Conservation (phyloP, 371 early-diverging fungal genomes). For the Saksenaea oblongispora region DNA sequence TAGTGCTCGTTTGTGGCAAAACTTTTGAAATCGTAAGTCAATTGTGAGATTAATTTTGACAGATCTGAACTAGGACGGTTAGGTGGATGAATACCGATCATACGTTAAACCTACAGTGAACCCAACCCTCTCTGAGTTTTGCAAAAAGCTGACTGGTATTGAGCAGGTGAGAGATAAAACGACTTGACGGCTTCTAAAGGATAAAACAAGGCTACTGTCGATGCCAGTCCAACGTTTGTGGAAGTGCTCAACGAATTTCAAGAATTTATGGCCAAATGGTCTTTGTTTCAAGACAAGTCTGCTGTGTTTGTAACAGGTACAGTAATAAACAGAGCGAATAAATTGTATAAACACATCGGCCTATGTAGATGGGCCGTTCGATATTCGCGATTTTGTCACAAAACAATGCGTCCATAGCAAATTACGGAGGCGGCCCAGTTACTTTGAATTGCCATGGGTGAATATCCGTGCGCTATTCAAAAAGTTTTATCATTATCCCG, state of each 20-base stretch:
- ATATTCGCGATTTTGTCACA: constrained; percentile 78
- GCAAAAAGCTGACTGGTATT: constrained; percentile 76
- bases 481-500: constrained; percentile 47
- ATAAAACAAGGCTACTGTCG: constrained; percentile 52
- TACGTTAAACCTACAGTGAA: constrained; percentile 71
- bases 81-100: constrained; percentile 73
- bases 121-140: constrained; percentile 72
- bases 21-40: constrained; percentile 57
- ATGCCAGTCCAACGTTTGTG: constrained; percentile 55
- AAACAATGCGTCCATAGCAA: constrained; percentile 61
- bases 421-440: constrained; percentile 45
- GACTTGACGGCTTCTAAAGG: background rate
- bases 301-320: constrained; percentile 49
- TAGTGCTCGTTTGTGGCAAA: constrained; percentile 65
- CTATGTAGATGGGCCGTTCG: constrained; percentile 77
- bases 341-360: constrained; percentile 2
- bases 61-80: background rate
- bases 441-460: constrained; percentile 61
- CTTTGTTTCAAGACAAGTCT: constrained; percentile 51
- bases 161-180: constrained; percentile 36
- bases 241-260: constrained; percentile 45
- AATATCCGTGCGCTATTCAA: constrained; percentile 59
- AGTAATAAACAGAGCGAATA: background rate
- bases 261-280: constrained; percentile 42
- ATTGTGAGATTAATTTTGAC: background rate